Percentiles rank a stretch among this genome's conserved stretches.
These are phyloP conservation scores for Fistulifera solaris DNA, from an alignment of 108 stramenopile species.

Conservation along the genomic window DNA sequence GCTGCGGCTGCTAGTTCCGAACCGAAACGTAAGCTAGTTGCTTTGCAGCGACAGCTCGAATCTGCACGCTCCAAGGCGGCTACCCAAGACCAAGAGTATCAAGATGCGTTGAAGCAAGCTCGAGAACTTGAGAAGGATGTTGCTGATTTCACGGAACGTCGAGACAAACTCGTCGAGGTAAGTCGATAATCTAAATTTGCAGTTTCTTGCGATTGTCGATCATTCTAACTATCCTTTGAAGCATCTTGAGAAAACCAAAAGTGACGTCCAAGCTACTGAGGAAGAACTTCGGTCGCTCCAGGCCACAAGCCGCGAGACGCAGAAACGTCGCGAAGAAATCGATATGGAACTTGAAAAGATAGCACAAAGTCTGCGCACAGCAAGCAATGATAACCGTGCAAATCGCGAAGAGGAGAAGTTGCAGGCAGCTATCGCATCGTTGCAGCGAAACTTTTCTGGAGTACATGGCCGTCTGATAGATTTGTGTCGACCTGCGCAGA, in stretches of 20 bases:
- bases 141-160: constrained; percentile 38
- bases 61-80: constrained; percentile 57
- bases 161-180: constrained; percentile 51
- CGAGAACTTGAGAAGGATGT: constrained; percentile 45
- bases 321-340: constrained; percentile 56
- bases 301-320: constrained; percentile 35
- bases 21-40: constrained; percentile 44
- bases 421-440: constrained; percentile 55
- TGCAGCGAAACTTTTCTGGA: constrained; percentile 86
- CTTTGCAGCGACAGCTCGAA: constrained; percentile 44
- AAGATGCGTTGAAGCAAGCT: constrained; percentile 40
- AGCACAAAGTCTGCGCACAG: constrained; percentile 69
- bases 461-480: constrained; percentile 92
- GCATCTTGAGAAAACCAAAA: constrained; percentile 56
- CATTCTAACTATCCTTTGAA: constrained; percentile 11
- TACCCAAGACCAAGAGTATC: constrained; percentile 40
- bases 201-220: constrained; percentile 2
- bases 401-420: constrained; percentile 82
- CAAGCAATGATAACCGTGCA: constrained; percentile 67
- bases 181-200: constrained; percentile 6
- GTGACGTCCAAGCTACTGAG: constrained; percentile 48
- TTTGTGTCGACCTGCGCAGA: constrained; percentile 89
- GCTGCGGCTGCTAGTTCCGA: constrained; percentile 74
- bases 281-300: constrained; percentile 43
- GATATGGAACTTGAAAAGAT: constrained; percentile 80